A percentile compares a stretch with the other conserved stretches of the same genome.
Evolutionary conservation across 805 yeast species (phyloP).

Genomic region (Nematodospora valgi): DNA sequence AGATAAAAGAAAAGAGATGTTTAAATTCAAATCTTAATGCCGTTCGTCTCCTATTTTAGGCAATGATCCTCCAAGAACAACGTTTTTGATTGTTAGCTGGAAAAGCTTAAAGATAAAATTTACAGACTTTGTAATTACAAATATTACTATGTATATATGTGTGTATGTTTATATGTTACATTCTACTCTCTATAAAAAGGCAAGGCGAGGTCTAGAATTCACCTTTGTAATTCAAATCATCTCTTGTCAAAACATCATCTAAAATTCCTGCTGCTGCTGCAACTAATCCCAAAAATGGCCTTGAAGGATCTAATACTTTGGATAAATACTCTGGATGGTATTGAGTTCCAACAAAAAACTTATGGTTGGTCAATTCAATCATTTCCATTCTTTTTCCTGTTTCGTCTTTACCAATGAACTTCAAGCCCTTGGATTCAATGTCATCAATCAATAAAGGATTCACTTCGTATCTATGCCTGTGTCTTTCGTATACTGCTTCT

Average conservation of each 20-base stretch:
- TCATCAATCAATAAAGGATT: slow-evolving; percentile 75
- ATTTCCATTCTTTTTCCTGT: slow-evolving; percentile 90
- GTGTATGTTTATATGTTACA: too few species aligned
- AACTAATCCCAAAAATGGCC: slow-evolving; percentile 92
- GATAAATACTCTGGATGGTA: slow-evolving; percentile 98
- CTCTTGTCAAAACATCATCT: slow-evolving; percentile 54
- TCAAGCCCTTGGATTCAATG: slow-evolving; percentile 76
- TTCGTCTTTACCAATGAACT: slow-evolving; percentile 93
- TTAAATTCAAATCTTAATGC: too few species aligned
- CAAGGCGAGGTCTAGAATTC: slow-evolving; percentile 40
- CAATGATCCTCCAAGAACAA: too few species aligned
- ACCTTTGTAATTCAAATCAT: slow-evolving; percentile 42
- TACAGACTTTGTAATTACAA: too few species aligned
- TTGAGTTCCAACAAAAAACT: slow-evolving; percentile 92
- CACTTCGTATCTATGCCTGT: slow-evolving; percentile 97
- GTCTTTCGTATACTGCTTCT: slow-evolving; percentile 80
- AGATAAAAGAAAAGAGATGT: too few species aligned
- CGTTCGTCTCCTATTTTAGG: too few species aligned
- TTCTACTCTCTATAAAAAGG: too few species aligned
- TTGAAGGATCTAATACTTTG: slow-evolving; percentile 93
- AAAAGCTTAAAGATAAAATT: too few species aligned
- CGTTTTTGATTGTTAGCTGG: too few species aligned
- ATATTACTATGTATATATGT: too few species aligned
- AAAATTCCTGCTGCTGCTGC: slow-evolving; percentile 90
- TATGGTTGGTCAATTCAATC: slow-evolving; percentile 80